Percentiles rank a stretch among this genome's conserved stretches.
Conservation (phyloP, 805 yeast species). For the Limtongia smithiae region DNA sequence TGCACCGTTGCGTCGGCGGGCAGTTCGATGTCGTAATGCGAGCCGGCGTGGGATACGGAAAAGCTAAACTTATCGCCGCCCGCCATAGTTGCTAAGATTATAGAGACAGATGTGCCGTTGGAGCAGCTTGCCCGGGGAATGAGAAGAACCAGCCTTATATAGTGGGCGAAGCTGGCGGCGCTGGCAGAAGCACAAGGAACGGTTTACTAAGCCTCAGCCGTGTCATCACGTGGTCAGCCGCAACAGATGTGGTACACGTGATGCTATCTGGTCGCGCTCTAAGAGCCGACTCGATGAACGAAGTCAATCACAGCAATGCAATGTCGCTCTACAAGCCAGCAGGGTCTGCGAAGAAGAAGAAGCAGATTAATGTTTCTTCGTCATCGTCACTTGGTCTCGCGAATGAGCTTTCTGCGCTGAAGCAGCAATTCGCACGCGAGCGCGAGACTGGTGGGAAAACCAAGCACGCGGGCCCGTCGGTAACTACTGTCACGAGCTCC, state of each 20-base stretch:
- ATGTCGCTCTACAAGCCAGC: constrained; percentile 13
- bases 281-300: too few relatives aligned
- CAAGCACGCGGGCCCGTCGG: too few relatives aligned
- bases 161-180: too few relatives aligned
- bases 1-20: constrained; percentile 15
- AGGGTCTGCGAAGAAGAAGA: constrained; percentile 3
- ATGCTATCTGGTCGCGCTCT: too few relatives aligned
- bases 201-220: too few relatives aligned
- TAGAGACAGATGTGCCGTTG: too few relatives aligned
- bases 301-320: too few relatives aligned
- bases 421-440: constrained; percentile 20
- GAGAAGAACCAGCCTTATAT: too few relatives aligned
- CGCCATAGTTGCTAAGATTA: background rate
- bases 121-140: too few relatives aligned
- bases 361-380: constrained; percentile 21
- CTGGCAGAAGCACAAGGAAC: too few relatives aligned
- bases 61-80: background rate
- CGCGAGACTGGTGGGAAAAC: constrained; percentile 7
- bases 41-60: constrained; percentile 7
- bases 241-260: too few relatives aligned
- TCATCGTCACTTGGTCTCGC: constrained; percentile 22
- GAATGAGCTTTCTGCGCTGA: constrained; percentile 20
- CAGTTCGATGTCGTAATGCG: constrained; percentile 5
- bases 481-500: background rate
- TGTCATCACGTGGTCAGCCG: too few relatives aligned